phyloP scores from a whole-genome alignment of 306 rosid genomes.

The Vachellia collinsii region DNA sequence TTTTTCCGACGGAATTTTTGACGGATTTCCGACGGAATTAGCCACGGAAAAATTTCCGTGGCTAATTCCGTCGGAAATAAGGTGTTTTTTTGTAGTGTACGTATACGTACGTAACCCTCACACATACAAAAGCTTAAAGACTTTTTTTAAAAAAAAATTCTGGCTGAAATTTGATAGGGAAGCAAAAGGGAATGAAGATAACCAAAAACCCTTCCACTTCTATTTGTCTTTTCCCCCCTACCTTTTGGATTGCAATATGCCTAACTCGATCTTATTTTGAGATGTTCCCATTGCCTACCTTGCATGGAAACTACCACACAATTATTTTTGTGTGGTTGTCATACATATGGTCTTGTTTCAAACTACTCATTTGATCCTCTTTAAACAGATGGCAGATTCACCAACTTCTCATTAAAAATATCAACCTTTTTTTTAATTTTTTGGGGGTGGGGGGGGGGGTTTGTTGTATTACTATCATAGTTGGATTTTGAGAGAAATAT shows the following conservation, averaged over 20 bases:
- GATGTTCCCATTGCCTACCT: constrained; percentile 35
- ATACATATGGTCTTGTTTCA: not conserved
- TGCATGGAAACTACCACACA: constrained; percentile 33
- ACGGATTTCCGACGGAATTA: too few species aligned
- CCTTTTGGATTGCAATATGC: not conserved
- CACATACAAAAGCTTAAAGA: constrained; percentile 28
- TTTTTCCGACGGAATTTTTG: too few species aligned
- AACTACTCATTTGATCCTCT: not conserved
- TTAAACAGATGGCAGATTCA: too few species aligned
- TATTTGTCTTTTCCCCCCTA: not conserved
- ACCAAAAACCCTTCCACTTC: constrained; percentile 31
- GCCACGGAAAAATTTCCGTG: too few species aligned
- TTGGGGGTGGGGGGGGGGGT: too few species aligned
- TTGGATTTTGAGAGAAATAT: not conserved
- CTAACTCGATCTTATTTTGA: constrained; percentile 38
- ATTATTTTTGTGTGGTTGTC: constrained; percentile 30
- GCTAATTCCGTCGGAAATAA: too few species aligned
- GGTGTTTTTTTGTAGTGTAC: too few species aligned
- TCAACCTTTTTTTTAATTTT: too few species aligned
- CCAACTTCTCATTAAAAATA: too few species aligned
- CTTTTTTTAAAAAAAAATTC: constrained; percentile 2
- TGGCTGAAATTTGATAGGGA: constrained; percentile 22
- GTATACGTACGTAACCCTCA: not conserved
- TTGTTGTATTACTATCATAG: not conserved
- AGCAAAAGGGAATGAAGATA: not conserved